Evolutionary conservation across 2,329 filamentous ascomycete species (phyloP).

Genomic region (Ascochyta viciae-villosae): DNA sequence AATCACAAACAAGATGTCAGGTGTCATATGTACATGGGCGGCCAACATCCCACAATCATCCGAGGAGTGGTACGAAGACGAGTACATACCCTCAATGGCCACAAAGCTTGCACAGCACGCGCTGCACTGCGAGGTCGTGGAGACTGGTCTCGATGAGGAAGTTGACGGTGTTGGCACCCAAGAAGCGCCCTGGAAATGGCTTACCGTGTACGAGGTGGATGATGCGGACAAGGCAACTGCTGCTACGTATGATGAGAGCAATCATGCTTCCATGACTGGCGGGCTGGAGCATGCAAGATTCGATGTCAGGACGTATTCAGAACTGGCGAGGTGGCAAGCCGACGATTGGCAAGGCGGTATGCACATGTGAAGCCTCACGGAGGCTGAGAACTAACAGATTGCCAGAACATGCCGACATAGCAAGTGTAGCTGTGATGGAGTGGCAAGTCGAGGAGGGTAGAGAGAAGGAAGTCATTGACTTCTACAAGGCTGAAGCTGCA

Average conservation of each 20-base stretch:
- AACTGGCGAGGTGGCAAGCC: conserved; percentile 8
- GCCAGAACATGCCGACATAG: conserved; percentile 12
- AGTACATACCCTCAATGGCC: conserved; percentile 19
- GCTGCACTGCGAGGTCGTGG: conserved; percentile 18
- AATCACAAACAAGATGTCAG: conserved; percentile 19
- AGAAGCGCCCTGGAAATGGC: conserved; percentile 19
- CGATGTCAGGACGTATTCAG: conserved; percentile 11
- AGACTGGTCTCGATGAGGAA: conserved; percentile 7
- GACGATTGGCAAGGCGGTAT: conserved; percentile 18
- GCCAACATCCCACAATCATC: conserved; percentile 20
- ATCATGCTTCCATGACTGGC: conserved; percentile 7
- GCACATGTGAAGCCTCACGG: neutral
- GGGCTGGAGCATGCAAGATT: conserved; percentile 5
- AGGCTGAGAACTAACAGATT: neutral
- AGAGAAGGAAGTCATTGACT: conserved; percentile 17
- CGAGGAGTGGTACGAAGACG: conserved; percentile 24
- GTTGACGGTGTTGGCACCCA: conserved; percentile 10
- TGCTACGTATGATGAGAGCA: conserved; percentile 1
- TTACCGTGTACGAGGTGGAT: conserved; percentile 19
- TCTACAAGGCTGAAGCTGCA: conserved; percentile 13
- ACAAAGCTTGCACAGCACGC: conserved; percentile 12
- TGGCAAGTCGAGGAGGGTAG: conserved; percentile 9
- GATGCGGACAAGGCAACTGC: neutral
- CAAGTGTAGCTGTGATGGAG: conserved; percentile 22
- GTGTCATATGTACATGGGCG: conserved; percentile 29